These are phyloP conservation scores for Marasmius fiardii DNA, from an alignment of 1,284 basidiomycete species.

Conservation along the genomic window DNA sequence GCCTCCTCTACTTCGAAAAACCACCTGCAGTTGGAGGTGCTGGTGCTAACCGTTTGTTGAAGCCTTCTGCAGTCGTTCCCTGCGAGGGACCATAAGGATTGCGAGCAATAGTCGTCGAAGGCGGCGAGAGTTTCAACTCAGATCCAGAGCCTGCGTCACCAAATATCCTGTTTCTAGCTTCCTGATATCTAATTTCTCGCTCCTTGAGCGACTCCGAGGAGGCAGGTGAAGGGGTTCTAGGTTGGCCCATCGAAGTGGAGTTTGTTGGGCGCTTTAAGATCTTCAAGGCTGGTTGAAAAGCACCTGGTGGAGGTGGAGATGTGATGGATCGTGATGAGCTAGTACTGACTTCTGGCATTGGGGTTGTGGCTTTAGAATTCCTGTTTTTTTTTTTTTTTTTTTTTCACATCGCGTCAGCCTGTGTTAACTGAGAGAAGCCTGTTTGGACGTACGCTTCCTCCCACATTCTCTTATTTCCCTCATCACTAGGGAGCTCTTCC, in stretches of 20 bases:
- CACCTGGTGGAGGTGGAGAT: constrained; percentile 31
- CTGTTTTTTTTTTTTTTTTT: no score
- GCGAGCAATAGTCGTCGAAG: neutral
- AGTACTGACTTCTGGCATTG: constrained; percentile 38
- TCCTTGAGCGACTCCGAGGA: constrained; percentile 31
- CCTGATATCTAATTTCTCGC: constrained; percentile 40
- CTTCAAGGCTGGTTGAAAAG: constrained; percentile 37
- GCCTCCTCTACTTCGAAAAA: neutral
- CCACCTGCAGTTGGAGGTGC: neutral
- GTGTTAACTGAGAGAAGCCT: constrained; percentile 3
- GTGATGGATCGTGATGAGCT: constrained; percentile 24
- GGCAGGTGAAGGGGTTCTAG: constrained; percentile 21
- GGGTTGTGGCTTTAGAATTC: constrained; percentile 34
- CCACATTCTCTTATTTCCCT: constrained; percentile 40
- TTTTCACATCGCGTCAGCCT: neutral
- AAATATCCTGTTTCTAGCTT: constrained; percentile 42
- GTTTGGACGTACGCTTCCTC: constrained; percentile 36
- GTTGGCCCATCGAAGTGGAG: constrained; percentile 13
- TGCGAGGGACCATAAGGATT: neutral
- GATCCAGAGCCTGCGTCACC: constrained; percentile 19
- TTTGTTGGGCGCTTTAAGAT: constrained; percentile 42
- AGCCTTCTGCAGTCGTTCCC: neutral
- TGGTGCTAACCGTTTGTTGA: neutral
- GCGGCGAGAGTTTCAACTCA: neutral
- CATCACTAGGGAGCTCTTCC: constrained; percentile 20